Evolutionary conservation across 2,329 filamentous ascomycete species (phyloP).

Genomic region (Zopfia rhizophila): DNA sequence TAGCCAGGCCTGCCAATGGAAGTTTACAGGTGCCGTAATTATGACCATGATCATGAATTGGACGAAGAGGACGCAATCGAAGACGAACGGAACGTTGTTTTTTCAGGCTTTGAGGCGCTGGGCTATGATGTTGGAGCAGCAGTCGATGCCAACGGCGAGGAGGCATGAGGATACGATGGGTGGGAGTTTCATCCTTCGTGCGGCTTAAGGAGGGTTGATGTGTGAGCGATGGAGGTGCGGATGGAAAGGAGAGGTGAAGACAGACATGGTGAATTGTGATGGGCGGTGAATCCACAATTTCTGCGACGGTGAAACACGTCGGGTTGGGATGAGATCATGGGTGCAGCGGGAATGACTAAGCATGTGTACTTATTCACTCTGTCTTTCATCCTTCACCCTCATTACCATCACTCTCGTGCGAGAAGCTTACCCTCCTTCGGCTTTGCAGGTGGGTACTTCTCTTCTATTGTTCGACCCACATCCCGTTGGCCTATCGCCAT

Average conservation of each 20-base stretch:
- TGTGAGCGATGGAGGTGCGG: background rate
- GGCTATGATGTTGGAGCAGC: conserved; percentile 50
- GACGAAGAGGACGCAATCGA: conserved; percentile 49
- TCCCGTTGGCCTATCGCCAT: too few species aligned
- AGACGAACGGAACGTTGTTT: conserved; percentile 47
- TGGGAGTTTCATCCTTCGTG: conserved; percentile 41
- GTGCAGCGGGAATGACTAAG: too few species aligned
- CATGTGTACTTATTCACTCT: too few species aligned
- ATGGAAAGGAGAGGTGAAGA: background rate
- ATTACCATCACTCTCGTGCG: too few species aligned
- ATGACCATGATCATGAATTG: conserved; percentile 69
- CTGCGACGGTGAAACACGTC: background rate
- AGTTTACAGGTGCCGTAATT: conserved; percentile 82
- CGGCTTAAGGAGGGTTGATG: background rate
- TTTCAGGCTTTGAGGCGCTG: conserved; percentile 50
- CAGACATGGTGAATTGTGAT: too few species aligned
- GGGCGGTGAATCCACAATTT: too few species aligned
- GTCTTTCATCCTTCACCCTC: too few species aligned
- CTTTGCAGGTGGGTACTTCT: too few species aligned
- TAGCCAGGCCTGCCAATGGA: conserved; percentile 84
- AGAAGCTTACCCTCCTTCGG: too few species aligned
- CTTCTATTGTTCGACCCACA: too few species aligned
- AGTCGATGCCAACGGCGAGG: conserved; percentile 48
- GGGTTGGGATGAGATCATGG: background rate
- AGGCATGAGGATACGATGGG: conserved; percentile 47